A percentile compares a stretch with the other conserved stretches of the same genome.
phyloP scores from a whole-genome alignment of 2,329 filamentous ascomycete genomes.

The Aspergillus oerlinghausenensis region DNA sequence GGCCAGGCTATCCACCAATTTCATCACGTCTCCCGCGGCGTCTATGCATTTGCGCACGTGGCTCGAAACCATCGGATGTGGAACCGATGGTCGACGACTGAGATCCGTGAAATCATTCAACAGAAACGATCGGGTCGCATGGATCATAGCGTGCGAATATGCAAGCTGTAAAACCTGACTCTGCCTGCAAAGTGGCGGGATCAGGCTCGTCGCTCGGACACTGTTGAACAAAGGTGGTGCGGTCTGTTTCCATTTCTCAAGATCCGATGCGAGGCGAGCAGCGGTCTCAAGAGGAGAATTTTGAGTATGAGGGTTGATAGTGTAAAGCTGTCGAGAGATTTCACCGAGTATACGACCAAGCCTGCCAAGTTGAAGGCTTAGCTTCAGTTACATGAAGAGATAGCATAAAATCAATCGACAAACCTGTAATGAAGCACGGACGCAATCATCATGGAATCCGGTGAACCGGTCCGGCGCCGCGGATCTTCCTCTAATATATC shows the following conservation, averaged over 20 bases:
- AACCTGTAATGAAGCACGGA: constrained; percentile 37
- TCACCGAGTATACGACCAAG: constrained; percentile 50
- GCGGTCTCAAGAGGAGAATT: constrained; percentile 30
- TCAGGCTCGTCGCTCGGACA: constrained; percentile 32
- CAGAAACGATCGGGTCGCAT: constrained; percentile 34
- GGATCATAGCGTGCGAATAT: constrained; percentile 37
- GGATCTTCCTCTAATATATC: constrained; percentile 48
- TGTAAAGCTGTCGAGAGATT: constrained; percentile 45
- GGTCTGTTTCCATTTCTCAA: constrained; percentile 35
- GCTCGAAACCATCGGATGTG: constrained; percentile 29
- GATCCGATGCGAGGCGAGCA: constrained; percentile 29
- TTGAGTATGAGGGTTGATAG: constrained; percentile 27
- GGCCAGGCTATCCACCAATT: constrained; percentile 31
- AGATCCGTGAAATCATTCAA: constrained; percentile 35
- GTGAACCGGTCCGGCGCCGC: constrained; percentile 27
- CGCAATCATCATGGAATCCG: constrained; percentile 38
- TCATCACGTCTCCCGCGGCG: constrained; percentile 40
- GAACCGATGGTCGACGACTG: constrained; percentile 25
- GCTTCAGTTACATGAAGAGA: background rate
- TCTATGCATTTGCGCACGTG: constrained; percentile 41
- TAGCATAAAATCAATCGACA: constrained; percentile 1
- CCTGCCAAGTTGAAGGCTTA: constrained; percentile 15
- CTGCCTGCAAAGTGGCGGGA: constrained; percentile 35
- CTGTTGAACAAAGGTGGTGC: constrained; percentile 34
- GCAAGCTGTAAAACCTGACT: constrained; percentile 37